Evolutionary conservation across 176 grass and related monocot species (phyloP), one percentile per base, ranked within the genome.

Genomic region (Carex pumila): DNA sequence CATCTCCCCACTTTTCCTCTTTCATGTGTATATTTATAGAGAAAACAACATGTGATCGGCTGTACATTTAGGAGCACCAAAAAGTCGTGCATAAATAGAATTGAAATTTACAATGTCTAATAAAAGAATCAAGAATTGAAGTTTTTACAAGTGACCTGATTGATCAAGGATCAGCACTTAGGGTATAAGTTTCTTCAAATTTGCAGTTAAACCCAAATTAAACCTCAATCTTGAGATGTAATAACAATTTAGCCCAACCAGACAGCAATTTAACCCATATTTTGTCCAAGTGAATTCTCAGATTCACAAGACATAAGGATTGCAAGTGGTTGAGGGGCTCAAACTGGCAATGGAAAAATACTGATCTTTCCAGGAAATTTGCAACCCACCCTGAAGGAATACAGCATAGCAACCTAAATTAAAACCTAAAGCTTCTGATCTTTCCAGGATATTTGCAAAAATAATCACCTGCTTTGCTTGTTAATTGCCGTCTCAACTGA

Each of bases 1-100:
- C 86, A 81, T 89, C 90, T 56, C 88, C 88, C 41, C 76, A 49
- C 58, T 90, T 78, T 68, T 81, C 61, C 88, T 85, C 94, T 88
- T 97, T 97, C 50, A 94, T 87, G 87, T 97, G 64, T 85, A 97
- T 97, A 74, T 90, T 88, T 87, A 97, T 91, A 65, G 94, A 97
- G 85, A 94, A 94, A 25, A 97, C 88, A 17, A 92, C 83, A 81
- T 97, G 94, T 19, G 94, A 97, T 85, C 94, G 92, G 64, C 94
- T 94, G 94, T 88, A 88, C 47, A 86, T 54, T 85, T 62, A 87
- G 61, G 43, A 77, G 78, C 17, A 75, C 25, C 31, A 69, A 31
- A 76, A 31, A 56, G 50, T 55, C 4, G 7, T 31, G 12, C 22
- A 9, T 77, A 15, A 3, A 32, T 77, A 52, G 47, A 53, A 25